Percentiles rank a stretch among this genome's conserved stretches.
These are phyloP conservation scores for Lentinula boryana DNA, from an alignment of 768 basidiomycete genomes.

Conservation along the genomic window DNA sequence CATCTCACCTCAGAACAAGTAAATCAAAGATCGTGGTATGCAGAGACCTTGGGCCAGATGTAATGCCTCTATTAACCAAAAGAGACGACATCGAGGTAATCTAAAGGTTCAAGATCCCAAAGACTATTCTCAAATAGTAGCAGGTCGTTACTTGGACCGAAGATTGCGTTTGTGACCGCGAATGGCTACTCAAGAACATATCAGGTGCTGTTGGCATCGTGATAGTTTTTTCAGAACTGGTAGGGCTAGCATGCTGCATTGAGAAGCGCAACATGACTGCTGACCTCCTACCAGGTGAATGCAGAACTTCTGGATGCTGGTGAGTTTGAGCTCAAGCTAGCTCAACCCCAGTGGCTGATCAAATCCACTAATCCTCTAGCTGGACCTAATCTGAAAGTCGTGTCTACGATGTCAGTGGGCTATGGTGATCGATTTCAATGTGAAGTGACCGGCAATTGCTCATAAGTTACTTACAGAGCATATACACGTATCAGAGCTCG, in stretches of 20 bases:
- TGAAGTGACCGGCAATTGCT: neutral
- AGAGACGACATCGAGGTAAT: constrained; percentile 48
- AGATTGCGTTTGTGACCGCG: constrained; percentile 48
- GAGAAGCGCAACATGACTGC: neutral
- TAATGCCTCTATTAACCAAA: constrained; percentile 50
- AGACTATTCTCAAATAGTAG: neutral
- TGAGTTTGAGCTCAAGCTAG: constrained; percentile 8
- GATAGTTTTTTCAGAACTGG: constrained; percentile 70
- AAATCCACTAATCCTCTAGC: constrained; percentile 32
- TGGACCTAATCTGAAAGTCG: constrained; percentile 67
- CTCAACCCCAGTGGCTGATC: neutral
- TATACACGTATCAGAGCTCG: constrained; percentile 55
- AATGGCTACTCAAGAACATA: constrained; percentile 73
- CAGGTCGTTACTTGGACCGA: constrained; percentile 42
- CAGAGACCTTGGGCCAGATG: constrained; percentile 56
- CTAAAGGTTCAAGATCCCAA: neutral
- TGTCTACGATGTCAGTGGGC: constrained; percentile 92
- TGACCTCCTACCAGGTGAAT: constrained; percentile 47
- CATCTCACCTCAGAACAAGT: constrained; percentile 11
- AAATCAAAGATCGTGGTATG: constrained; percentile 47
- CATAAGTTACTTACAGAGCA: constrained; percentile 56
- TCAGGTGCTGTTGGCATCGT: constrained; percentile 58
- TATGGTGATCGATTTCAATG: constrained; percentile 45
- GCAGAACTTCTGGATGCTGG: constrained; percentile 63
- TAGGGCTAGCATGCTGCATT: constrained; percentile 16